A percentile compares a stretch with the other conserved stretches of the same genome.
Conservation (phyloP, 2,329 filamentous ascomycete species). For the Aspergillaceae sp. region DNA sequence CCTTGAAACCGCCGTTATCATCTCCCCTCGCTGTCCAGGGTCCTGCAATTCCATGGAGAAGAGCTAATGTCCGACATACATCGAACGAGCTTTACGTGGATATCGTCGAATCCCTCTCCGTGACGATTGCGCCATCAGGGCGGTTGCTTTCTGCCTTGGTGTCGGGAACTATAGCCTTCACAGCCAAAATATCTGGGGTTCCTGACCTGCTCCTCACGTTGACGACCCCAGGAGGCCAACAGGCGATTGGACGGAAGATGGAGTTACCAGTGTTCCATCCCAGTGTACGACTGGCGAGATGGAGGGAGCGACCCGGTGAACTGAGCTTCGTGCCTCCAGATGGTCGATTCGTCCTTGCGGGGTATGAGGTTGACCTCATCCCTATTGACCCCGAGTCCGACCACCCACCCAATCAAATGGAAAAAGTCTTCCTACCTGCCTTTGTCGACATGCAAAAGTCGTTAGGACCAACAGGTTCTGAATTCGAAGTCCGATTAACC, state of each 20-base stretch:
- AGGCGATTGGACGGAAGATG: constrained; percentile 64
- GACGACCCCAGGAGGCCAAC: constrained; percentile 70
- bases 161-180: constrained; percentile 90
- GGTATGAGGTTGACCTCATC: constrained; percentile 87
- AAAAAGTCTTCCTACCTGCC: constrained; percentile 71
- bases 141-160: constrained; percentile 77
- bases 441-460: constrained; percentile 72
- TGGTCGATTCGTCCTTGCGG: constrained; percentile 83
- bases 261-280: constrained; percentile 92
- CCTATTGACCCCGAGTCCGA: constrained; percentile 57
- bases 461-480: constrained; percentile 63
- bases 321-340: constrained; percentile 95
- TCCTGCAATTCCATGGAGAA: constrained; percentile 71
- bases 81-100: constrained; percentile 97
- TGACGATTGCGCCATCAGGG: constrained; percentile 85
- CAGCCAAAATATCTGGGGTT: constrained; percentile 85
- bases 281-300: constrained; percentile 80
- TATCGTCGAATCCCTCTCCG: constrained; percentile 78
- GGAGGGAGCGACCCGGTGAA: constrained; percentile 81
- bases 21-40: constrained; percentile 25
- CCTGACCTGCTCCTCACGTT: constrained; percentile 81
- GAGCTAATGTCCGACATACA: constrained; percentile 86
- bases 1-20: constrained; percentile 34
- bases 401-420: constrained; percentile 44
- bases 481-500: constrained; percentile 79